Percentiles rank a stretch among this genome's conserved stretches.
Evolutionary conservation across 2,329 filamentous ascomycete species (phyloP).

Genomic region (Hypoxylon sp.): DNA sequence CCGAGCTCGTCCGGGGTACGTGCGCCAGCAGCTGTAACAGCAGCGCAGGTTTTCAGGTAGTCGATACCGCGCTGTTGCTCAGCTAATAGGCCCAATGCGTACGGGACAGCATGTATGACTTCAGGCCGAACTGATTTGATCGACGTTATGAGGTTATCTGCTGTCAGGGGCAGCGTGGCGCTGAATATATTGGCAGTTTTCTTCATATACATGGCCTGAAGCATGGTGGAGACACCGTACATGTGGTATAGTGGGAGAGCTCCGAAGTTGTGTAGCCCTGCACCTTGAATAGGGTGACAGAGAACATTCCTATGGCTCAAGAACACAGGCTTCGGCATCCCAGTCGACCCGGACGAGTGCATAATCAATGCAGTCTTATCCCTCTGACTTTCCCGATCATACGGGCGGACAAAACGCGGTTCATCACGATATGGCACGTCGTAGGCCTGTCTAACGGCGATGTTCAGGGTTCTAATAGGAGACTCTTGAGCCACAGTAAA

Average conservation of each 20-base stretch:
- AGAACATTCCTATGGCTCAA: conserved; percentile 56
- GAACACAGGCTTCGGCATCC: conserved; percentile 60
- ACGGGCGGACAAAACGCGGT: neutral
- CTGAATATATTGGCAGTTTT: conserved; percentile 58
- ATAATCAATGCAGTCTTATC: conserved; percentile 55
- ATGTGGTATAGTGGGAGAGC: conserved; percentile 59
- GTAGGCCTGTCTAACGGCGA: neutral
- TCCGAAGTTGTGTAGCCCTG: conserved; percentile 56
- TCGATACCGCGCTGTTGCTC: conserved; percentile 70
- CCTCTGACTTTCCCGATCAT: conserved; percentile 40
- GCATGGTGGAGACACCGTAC: conserved; percentile 56
- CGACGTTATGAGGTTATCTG: conserved; percentile 21
- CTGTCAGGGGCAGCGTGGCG: conserved; percentile 54
- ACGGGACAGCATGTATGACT: conserved; percentile 74
- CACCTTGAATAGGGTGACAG: conserved; percentile 40
- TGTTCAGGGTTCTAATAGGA: neutral
- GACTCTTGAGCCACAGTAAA: conserved; percentile 3
- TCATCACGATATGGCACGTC: neutral
- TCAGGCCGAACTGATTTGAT: conserved; percentile 50
- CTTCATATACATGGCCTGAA: conserved; percentile 59
- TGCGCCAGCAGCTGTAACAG: conserved; percentile 72
- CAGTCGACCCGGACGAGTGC: conserved; percentile 63
- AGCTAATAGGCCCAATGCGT: conserved; percentile 73
- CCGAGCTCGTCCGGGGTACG: conserved; percentile 73
- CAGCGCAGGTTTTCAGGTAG: conserved; percentile 61